Base-by-base conservation (phyloP, 495 filamentous ascomycete genomes). In the Xylaria cubensis region DNA sequence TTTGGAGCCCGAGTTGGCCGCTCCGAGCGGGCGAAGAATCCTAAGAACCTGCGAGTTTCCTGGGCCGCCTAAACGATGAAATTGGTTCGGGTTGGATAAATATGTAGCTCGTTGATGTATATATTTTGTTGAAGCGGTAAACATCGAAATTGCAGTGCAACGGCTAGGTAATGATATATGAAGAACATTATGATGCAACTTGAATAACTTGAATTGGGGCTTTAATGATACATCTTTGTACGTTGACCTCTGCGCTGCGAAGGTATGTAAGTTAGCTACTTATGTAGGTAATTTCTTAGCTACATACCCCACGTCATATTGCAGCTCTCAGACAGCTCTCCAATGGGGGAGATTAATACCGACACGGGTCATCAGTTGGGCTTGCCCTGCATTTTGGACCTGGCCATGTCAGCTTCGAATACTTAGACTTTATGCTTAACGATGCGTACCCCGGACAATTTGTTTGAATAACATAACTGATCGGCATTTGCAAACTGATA, bases 31-130 rank as follows among this genome's bases (percentile, higher is more conserved):
- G 44, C 63, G 53, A 67, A 46, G 29, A 61, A 50, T 65, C 10
- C 76, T 13, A 78, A 74, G 70, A 79, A 79, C 62, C 72, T 78
- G 6, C 70, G 77, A 63, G 77, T 79, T 4, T 79, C 77, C 19
- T 79, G 77, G 77, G 77, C 77, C n/a, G 67, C 77, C 29, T 79
- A 63, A 61, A 29, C 39, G 1, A 24, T 69, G 59, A 26, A 36
- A 26, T 29, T 36, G 48, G 29, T 44, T 24, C 32, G 32, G 17
- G 4, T 61, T 39, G 58, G 58, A 61, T 36, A 36, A 53, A 41
- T 19, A 24, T 34, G 26, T 17, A 6, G 8, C 26, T 24, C 17
- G 15, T 15, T 12, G 15, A 53, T 19, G 44, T 53, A 32, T 51
- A 21, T 67, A 44, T 44, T 63, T 17, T 24, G 61, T 13, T 39